phyloP scores from a whole-genome alignment of 148 eudicot genomes.

The Beta vulgaris region DNA sequence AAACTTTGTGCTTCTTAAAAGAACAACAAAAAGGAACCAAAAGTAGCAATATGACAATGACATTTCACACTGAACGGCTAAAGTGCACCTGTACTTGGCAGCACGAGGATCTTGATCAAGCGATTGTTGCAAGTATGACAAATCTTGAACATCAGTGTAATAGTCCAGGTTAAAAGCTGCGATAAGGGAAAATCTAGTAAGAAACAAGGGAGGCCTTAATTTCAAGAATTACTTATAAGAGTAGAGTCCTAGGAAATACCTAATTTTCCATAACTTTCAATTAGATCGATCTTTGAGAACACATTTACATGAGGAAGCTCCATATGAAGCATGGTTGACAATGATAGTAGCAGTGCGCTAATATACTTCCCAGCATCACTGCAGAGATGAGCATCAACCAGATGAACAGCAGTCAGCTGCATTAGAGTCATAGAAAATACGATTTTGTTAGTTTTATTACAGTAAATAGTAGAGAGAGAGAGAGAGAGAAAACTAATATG shows the following conservation, averaged over 20 bases:
- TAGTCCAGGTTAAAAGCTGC: slow-evolving; percentile 94
- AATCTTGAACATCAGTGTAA: slow-evolving; percentile 91
- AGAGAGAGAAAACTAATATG: neutral
- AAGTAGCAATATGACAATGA: neutral
- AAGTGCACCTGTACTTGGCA: slow-evolving; percentile 68
- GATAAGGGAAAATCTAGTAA: slow-evolving; percentile 6
- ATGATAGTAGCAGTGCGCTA: slow-evolving; percentile 83
- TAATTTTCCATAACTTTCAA: slow-evolving; percentile 88
- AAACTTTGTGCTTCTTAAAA: neutral
- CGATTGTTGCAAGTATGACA: slow-evolving; percentile 64
- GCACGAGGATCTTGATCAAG: slow-evolving; percentile 84
- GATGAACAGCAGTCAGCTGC: slow-evolving; percentile 92
- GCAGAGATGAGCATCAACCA: slow-evolving; percentile 93
- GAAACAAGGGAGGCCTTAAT: neutral
- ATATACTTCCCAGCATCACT: slow-evolving; percentile 92
- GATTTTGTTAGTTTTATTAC: slow-evolving; percentile 15
- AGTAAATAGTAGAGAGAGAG: too few relatives aligned
- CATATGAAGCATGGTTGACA: slow-evolving; percentile 93
- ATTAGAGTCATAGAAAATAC: slow-evolving; percentile 13
- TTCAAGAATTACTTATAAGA: neutral
- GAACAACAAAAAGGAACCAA: neutral
- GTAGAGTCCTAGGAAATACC: slow-evolving; percentile 36
- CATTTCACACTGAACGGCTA: neutral
- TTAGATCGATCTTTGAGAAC: slow-evolving; percentile 87
- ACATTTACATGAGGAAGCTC: slow-evolving; percentile 98